Evolutionary conservation across 352 stramenopile genomes (phyloP).

Genomic region (Blastocystis sp.): DNA sequence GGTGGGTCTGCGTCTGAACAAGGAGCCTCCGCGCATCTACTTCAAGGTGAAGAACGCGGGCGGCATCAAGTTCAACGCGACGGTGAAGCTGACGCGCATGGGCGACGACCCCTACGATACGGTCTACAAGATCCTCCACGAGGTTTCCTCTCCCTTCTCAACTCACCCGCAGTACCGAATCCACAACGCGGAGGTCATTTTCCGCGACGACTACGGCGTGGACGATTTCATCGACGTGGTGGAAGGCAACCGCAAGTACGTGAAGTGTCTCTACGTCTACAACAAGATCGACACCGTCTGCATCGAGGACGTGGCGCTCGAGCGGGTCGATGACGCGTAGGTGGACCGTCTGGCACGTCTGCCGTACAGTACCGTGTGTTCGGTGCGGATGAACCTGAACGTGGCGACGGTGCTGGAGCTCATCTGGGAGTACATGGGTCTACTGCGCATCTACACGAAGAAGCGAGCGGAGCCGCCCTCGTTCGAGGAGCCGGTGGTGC

Average conservation of each 20-base stretch:
- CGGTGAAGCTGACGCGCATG: slow-evolving; percentile 82
- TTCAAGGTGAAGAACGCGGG: slow-evolving; percentile 82
- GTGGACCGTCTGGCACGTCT: slow-evolving; percentile 63
- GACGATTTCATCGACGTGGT: slow-evolving; percentile 97
- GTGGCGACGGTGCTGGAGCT: slow-evolving; percentile 85
- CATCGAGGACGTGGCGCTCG: slow-evolving; percentile 95
- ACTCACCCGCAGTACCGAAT: slow-evolving; percentile 89
- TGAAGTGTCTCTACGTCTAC: slow-evolving; percentile 97
- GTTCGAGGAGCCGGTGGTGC: slow-evolving; percentile 88
- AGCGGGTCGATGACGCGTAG: slow-evolving; percentile 94
- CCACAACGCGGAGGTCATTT: slow-evolving; percentile 88
- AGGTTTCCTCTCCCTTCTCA: not conserved
- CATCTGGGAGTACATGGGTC: slow-evolving; percentile 93
- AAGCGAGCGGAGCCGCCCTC: slow-evolving; percentile 82
- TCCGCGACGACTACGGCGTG: slow-evolving; percentile 86
- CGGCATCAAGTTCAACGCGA: slow-evolving; percentile 87
- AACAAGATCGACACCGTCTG: slow-evolving; percentile 99
- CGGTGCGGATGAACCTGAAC: slow-evolving; percentile 77
- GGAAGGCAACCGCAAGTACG: slow-evolving; percentile 93
- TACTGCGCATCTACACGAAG: slow-evolving; percentile 97
- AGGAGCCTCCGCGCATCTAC: slow-evolving; percentile 86
- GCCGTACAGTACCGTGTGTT: slow-evolving; percentile 41
- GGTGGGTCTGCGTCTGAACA: slow-evolving; percentile 91
- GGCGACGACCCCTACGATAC: slow-evolving; percentile 62
- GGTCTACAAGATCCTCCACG: slow-evolving; percentile 64